These are phyloP conservation scores for Sutorius eximius DNA, from an alignment of 1,284 basidiomycete genomes.

Conservation along the genomic window DNA sequence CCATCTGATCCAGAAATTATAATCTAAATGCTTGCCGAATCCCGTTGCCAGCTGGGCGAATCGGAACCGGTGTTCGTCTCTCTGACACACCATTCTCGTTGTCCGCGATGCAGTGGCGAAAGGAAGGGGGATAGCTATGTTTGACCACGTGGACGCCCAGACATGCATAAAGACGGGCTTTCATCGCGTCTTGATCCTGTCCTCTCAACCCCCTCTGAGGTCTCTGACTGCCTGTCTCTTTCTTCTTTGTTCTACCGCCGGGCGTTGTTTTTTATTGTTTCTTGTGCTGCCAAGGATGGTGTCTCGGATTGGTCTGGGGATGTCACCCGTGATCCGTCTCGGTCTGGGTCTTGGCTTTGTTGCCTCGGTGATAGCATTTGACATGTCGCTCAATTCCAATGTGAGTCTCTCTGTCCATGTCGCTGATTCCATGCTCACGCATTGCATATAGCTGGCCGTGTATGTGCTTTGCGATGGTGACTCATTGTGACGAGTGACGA, in stretches of 20 bases:
- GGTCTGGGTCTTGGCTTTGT: constrained; percentile 11
- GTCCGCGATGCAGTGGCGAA: constrained; percentile 1
- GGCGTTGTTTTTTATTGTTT: not conserved
- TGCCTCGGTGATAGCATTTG: constrained; percentile 21
- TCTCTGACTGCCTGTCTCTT: not conserved
- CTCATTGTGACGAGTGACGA: not conserved
- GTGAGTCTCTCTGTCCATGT: constrained; percentile 9
- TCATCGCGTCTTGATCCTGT: not conserved
- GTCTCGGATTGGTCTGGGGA: constrained; percentile 1
- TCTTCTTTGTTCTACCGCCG: not conserved
- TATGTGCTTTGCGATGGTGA: constrained; percentile 7
- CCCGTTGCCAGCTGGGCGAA: constrained; percentile 16
- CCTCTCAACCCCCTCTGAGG: not conserved
- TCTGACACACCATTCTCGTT: not conserved
- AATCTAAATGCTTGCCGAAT: not conserved
- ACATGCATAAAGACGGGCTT: constrained; percentile 22
- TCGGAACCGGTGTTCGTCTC: constrained; percentile 8
- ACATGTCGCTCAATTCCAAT: constrained; percentile 26
- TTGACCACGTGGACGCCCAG: constrained; percentile 11
- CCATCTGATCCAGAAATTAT: not conserved
- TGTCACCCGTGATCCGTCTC: constrained; percentile 14
- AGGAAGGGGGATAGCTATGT: constrained; percentile 8
- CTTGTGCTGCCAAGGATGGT: constrained; percentile 10
- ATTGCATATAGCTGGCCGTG: constrained; percentile 24
- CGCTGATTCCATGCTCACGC: not conserved